Evolutionary conservation across 78 protist genomes (phyloP).

Genomic region (Chrysochromulina parva): DNA sequence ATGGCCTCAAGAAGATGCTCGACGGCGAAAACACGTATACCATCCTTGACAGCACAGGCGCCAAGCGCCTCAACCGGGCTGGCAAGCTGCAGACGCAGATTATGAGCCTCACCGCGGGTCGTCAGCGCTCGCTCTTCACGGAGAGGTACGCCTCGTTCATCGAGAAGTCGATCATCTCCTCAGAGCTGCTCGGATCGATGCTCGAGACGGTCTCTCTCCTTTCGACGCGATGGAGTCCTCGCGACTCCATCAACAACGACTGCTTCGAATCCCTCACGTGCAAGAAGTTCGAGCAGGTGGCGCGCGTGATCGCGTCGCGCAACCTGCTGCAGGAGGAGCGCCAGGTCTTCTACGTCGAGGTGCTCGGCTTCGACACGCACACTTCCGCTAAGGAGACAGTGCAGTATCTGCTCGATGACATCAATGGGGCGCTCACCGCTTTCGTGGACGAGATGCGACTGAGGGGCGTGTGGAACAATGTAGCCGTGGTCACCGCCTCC

Average conservation of each 20-base stretch:
- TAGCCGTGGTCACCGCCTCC: background rate
- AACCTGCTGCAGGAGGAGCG: background rate
- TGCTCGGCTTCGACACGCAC: conserved; percentile 30
- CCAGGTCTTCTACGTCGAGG: background rate
- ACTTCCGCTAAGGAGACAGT: background rate
- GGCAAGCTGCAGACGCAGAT: background rate
- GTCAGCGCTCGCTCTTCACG: background rate
- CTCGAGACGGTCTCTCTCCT: background rate
- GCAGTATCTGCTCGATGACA: background rate
- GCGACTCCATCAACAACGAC: background rate
- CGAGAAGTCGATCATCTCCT: no score
- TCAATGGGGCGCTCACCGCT: background rate
- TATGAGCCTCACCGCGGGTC: background rate
- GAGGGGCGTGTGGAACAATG: background rate
- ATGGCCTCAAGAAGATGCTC: background rate
- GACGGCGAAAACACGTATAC: background rate
- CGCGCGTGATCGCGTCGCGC: background rate
- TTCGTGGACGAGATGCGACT: conserved; percentile 6
- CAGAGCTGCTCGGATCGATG: background rate
- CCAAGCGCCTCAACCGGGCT: background rate
- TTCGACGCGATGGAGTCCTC: background rate
- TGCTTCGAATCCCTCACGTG: no score
- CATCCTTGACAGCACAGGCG: background rate
- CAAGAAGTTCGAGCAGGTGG: background rate
- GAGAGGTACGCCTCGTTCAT: background rate